A percentile compares a stretch with the other conserved stretches of the same genome.
phyloP scores from a whole-genome alignment of 805 yeast genomes.

The Scheffersomyces amazonensis region DNA sequence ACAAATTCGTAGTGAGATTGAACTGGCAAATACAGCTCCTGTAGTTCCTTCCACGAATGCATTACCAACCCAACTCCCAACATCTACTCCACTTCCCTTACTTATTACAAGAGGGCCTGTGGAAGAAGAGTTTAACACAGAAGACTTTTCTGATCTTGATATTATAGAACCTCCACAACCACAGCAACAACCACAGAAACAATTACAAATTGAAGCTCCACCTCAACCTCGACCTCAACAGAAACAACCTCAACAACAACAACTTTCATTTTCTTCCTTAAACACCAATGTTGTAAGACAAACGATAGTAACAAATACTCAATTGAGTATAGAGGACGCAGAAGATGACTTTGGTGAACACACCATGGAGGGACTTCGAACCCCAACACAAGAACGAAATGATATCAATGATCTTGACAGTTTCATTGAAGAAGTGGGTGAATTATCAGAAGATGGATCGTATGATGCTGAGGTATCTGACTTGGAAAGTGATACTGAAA shows the following conservation, averaged over 20 bases:
- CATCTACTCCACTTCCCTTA: background rate
- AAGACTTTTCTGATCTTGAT: constrained; percentile 7
- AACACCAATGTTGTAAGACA: background rate
- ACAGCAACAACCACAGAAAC: background rate
- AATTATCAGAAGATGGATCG: constrained; percentile 11
- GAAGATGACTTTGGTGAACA: constrained; percentile 35
- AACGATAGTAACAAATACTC: background rate
- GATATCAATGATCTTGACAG: constrained; percentile 27
- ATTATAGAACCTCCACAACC: background rate
- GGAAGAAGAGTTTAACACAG: constrained; percentile 6
- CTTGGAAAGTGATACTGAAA: background rate
- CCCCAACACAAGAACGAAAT: constrained; percentile 31
- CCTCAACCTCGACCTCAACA: constrained; percentile 11
- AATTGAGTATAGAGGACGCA: constrained; percentile 9
- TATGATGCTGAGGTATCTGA: constrained; percentile 8
- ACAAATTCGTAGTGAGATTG: background rate
- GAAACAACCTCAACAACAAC: background rate
- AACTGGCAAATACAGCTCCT: background rate
- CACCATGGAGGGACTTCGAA: constrained; percentile 31
- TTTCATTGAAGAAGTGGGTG: constrained; percentile 16
- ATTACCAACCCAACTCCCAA: background rate
- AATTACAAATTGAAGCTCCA: background rate
- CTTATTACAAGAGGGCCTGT: background rate
- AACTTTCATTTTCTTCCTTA: background rate
- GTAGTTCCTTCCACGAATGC: background rate